A percentile compares a stretch with the other conserved stretches of the same genome.
Evolutionary conservation across 352 stramenopile species (phyloP).

Genomic region (Phytophthora idaei): DNA sequence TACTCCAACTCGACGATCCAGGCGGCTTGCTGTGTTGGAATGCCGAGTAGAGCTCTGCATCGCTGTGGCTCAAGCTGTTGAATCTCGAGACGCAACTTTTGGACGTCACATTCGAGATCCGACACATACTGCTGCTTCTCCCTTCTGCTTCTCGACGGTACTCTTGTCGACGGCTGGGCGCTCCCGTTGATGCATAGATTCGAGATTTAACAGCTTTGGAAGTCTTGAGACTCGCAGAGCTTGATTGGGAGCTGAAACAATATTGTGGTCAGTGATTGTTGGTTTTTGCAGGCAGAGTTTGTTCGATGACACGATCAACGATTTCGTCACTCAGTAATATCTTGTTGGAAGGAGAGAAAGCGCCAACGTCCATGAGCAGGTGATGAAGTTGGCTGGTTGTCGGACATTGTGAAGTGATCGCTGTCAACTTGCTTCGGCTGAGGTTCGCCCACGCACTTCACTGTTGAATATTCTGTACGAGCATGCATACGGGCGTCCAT

Average conservation of each 20-base stretch:
- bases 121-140: not conserved
- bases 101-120: not conserved
- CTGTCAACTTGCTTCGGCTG: not conserved
- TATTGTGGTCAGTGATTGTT: not conserved
- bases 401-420: not conserved
- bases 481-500: not conserved
- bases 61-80: not conserved
- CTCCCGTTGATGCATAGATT: not conserved
- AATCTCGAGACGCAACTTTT: not conserved
- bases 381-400: not conserved
- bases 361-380: not conserved
- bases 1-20: not conserved
- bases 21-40: not conserved
- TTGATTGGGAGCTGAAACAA: not conserved
- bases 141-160: not conserved
- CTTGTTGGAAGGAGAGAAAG: not conserved
- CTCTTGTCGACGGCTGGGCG: not conserved
- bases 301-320: not conserved
- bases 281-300: not conserved
- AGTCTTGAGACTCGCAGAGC: not conserved
- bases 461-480: not conserved
- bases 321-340: not conserved
- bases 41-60: not conserved
- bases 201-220: not conserved
- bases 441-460: no score